Conservation (phyloP, 192 early-diverging fungal genomes). For the Podila verticillata region DNA sequence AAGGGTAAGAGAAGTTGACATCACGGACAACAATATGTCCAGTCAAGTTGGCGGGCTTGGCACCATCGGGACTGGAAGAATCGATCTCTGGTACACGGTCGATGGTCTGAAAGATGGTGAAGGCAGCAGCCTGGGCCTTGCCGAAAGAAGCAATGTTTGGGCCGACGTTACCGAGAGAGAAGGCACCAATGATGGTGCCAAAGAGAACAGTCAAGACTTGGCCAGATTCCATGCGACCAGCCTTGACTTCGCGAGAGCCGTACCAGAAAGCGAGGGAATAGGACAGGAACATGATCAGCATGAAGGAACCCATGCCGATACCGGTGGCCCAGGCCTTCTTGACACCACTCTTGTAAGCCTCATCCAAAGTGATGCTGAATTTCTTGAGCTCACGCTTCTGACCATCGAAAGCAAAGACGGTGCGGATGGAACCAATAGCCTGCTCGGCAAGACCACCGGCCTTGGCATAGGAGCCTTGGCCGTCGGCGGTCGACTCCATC, state of each 20-base stretch:
- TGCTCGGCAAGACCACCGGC: conserved; percentile 91
- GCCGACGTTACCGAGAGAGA: conserved; percentile 66
- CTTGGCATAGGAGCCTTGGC: conserved; percentile 78
- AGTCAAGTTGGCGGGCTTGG: conserved; percentile 63
- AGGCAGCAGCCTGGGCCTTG: conserved; percentile 83
- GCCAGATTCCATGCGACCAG: conserved; percentile 55
- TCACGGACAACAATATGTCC: conserved; percentile 79
- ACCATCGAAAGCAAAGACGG: conserved; percentile 86
- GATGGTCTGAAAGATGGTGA: conserved; percentile 82
- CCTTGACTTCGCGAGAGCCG: conserved; percentile 70
- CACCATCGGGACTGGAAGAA: conserved; percentile 55
- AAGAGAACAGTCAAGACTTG: conserved; percentile 82
- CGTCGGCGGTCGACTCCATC: conserved; percentile 53
- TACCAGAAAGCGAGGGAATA: conserved; percentile 91
- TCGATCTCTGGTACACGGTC: conserved; percentile 88
- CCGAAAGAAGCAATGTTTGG: conserved; percentile 76
- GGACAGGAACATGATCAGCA: conserved; percentile 78
- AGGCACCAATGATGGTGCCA: conserved; percentile 77
- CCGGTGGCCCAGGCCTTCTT: conserved; percentile 68
- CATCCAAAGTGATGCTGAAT: conserved; percentile 53
- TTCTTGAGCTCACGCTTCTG: conserved; percentile 73
- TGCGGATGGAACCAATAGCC: conserved; percentile 83
- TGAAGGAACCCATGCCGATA: conserved; percentile 75
- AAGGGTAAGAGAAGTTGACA: conserved; percentile 86
- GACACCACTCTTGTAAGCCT: conserved; percentile 71